These are phyloP conservation scores for Fragilariopsis cylindrus DNA, from an alignment of 108 stramenopile species.

Conservation along the genomic window DNA sequence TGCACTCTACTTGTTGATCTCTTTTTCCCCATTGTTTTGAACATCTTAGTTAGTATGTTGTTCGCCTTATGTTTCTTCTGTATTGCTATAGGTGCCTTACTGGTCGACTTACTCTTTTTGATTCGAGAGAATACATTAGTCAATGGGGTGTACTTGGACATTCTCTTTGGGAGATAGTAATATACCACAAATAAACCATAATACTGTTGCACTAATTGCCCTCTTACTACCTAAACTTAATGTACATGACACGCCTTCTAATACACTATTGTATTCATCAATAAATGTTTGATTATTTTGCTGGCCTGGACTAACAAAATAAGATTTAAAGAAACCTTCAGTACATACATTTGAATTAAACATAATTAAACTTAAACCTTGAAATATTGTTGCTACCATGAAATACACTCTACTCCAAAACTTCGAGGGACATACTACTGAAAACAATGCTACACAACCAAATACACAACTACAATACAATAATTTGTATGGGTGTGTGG, in stretches of 20 bases:
- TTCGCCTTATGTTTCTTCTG: too few relatives aligned
- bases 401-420: not conserved
- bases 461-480: not conserved
- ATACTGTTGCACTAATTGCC: constrained; percentile 6
- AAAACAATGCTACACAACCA: not conserved
- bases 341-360: constrained; percentile 7
- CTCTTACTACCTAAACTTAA: not conserved
- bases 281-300: not conserved
- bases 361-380: constrained; percentile 5
- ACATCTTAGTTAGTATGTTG: too few relatives aligned
- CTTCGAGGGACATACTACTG: not conserved
- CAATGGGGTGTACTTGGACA: too few relatives aligned
- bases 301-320: constrained; percentile 4
- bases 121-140: too few relatives aligned
- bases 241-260: not conserved
- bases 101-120: too few relatives aligned
- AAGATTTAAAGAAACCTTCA: constrained; percentile 5
- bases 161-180: too few relatives aligned
- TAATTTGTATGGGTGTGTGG: too few relatives aligned
- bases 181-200: not conserved
- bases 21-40: too few relatives aligned
- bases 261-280: not conserved
- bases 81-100: too few relatives aligned
- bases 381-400: not conserved
- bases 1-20: too few relatives aligned